A percentile compares a stretch with the other conserved stretches of the same genome.
phyloP scores from a whole-genome alignment of 371 early-diverging fungal species.

The Apophysomyces sp. region DNA sequence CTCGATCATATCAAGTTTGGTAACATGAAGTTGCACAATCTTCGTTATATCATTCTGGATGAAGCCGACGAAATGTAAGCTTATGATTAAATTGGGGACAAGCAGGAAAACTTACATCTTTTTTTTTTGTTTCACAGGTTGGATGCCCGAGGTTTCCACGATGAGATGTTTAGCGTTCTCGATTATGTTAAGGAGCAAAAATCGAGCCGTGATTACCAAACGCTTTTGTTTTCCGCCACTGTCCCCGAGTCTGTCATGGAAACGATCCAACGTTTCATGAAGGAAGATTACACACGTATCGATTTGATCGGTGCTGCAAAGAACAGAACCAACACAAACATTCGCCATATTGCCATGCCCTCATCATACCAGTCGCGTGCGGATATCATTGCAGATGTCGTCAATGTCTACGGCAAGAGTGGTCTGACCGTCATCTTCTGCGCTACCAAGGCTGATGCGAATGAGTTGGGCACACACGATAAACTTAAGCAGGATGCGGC shows the following conservation, averaged over 20 bases:
- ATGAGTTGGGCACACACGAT: constrained; percentile 80
- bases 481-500: constrained; percentile 79
- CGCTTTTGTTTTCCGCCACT: constrained; percentile 86
- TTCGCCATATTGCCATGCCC: constrained; percentile 82
- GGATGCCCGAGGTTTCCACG: constrained; percentile 93
- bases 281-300: constrained; percentile 76
- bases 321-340: constrained; percentile 75
- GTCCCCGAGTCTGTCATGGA: constrained; percentile 83
- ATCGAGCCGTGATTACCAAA: constrained; percentile 71
- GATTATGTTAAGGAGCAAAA: constrained; percentile 78
- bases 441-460: constrained; percentile 90
- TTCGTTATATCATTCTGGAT: constrained; percentile 86
- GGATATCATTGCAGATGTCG: constrained; percentile 83
- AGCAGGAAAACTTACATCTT: not conserved
- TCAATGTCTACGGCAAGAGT: constrained; percentile 76
- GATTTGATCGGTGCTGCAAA: constrained; percentile 78
- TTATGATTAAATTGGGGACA: constrained; percentile 20
- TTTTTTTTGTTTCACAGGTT: constrained; percentile 32
- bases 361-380: constrained; percentile 76
- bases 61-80: constrained; percentile 92
- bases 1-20: constrained; percentile 93
- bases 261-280: constrained; percentile 84
- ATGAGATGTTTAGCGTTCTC: constrained; percentile 87
- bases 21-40: constrained; percentile 68
- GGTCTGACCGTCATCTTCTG: constrained; percentile 91